Percentiles rank a stretch among this genome's conserved stretches.
Conservation (phyloP, 139 green algal genomes). For the Picochlorum sp. region DNA sequence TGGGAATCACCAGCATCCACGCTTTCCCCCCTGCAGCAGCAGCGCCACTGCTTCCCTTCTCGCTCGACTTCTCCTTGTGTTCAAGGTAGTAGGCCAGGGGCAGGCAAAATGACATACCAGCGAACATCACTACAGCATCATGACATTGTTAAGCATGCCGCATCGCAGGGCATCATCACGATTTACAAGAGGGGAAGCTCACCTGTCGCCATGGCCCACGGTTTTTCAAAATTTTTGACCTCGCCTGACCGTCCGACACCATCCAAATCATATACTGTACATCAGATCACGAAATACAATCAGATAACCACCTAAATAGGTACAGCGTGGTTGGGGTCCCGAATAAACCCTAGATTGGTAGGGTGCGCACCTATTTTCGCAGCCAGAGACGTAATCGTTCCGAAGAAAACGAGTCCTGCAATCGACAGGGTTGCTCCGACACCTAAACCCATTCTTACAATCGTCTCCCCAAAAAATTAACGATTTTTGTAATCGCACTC, state of each 20-base stretch:
- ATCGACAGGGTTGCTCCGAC: constrained; percentile 17
- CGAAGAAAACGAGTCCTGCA: constrained; percentile 62
- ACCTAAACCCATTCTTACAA: constrained; percentile 2
- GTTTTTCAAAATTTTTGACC: constrained; percentile 42
- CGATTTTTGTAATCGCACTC: too few species aligned
- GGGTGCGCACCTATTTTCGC: constrained; percentile 70
- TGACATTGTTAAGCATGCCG: neutral
- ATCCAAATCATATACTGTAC: constrained; percentile 53
- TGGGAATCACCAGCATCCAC: constrained; percentile 47
- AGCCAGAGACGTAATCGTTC: constrained; percentile 69
- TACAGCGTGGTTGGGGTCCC: neutral
- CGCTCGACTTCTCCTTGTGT: neutral
- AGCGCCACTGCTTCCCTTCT: neutral
- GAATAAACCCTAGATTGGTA: neutral
- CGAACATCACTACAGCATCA: constrained; percentile 40
- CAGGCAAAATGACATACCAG: constrained; percentile 52
- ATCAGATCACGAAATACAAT: constrained; percentile 6
- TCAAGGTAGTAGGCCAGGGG: constrained; percentile 38
- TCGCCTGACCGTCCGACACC: constrained; percentile 25
- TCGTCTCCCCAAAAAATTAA: neutral
- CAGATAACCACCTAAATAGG: neutral
- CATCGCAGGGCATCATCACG: neutral
- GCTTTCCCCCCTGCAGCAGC: constrained; percentile 6
- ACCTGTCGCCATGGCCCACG: constrained; percentile 48
- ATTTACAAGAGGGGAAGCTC: neutral